Evolutionary conservation across 2,329 filamentous ascomycete species (phyloP).

Genomic region (Colletotrichum horii): DNA sequence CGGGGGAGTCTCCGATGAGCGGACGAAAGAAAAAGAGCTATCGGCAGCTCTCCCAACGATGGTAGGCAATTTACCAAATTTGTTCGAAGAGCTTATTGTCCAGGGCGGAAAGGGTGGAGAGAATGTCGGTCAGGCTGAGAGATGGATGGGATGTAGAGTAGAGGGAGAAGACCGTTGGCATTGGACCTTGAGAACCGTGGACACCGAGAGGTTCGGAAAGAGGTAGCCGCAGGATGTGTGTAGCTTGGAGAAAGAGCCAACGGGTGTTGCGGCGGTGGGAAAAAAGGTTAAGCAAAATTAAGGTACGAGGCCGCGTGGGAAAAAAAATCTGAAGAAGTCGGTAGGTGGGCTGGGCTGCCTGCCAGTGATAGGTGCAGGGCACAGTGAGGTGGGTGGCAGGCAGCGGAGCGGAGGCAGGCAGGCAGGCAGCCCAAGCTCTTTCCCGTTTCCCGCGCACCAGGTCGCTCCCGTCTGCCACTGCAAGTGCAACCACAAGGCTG

Average conservation of each 20-base stretch:
- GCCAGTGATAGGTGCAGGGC: background rate
- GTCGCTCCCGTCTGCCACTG: background rate
- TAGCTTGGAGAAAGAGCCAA: background rate
- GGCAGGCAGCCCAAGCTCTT: background rate
- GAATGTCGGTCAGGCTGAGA: background rate
- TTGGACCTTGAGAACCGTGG: background rate
- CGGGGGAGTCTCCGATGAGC: conserved; percentile 1
- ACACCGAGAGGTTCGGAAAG: background rate
- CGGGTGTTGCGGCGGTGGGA: background rate
- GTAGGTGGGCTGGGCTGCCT: background rate
- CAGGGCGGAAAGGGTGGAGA: background rate
- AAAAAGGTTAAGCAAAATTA: background rate
- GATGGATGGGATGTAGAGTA: background rate
- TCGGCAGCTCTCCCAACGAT: background rate
- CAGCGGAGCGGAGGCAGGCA: background rate
- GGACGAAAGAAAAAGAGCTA: background rate
- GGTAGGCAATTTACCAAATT: background rate
- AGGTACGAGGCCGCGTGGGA: conserved; percentile 1
- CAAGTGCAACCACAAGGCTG: conserved; percentile 1
- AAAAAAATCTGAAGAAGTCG: background rate
- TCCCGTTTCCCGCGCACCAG: background rate
- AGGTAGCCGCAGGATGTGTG: background rate
- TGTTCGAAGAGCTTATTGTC: background rate
- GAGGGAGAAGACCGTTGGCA: background rate
- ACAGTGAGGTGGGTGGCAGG: background rate